These are phyloP conservation scores for Staphylotrichum longicolle DNA, from an alignment of 495 filamentous ascomycete genomes.

Conservation along the genomic window DNA sequence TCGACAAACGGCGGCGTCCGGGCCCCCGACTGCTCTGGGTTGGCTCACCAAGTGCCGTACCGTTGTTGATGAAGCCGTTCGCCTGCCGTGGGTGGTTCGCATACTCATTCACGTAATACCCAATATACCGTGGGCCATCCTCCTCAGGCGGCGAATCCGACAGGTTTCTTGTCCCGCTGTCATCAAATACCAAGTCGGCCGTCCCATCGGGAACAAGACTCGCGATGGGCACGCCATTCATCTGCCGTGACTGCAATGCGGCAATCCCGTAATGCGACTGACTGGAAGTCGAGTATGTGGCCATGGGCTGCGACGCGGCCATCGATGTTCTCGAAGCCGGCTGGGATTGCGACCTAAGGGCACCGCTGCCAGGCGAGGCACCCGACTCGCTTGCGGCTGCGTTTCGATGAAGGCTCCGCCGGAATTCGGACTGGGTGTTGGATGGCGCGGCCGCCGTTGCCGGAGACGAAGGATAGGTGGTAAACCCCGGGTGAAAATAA, in stretches of 20 bases:
- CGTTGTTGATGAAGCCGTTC: slow-evolving; percentile 35
- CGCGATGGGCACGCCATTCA: slow-evolving; percentile 44
- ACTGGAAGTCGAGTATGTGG: slow-evolving; percentile 25
- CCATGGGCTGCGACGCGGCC: slow-evolving; percentile 20
- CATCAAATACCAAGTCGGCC: slow-evolving; percentile 38
- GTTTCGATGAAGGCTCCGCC: slow-evolving; percentile 52
- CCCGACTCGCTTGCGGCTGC: slow-evolving; percentile 39
- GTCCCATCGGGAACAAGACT: slow-evolving; percentile 51
- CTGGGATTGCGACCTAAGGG: slow-evolving; percentile 57
- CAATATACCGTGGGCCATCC: slow-evolving; percentile 38
- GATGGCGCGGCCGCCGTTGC: slow-evolving; percentile 39
- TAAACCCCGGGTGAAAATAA: slow-evolving; percentile 37
- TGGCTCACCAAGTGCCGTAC: slow-evolving; percentile 47
- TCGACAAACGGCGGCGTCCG: slow-evolving; percentile 47
- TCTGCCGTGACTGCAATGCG: slow-evolving; percentile 38
- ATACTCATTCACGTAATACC: slow-evolving; percentile 41
- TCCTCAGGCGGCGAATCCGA: slow-evolving; percentile 44
- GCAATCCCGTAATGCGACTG: slow-evolving; percentile 35
- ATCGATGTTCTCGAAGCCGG: slow-evolving; percentile 49
- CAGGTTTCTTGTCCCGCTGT: slow-evolving; percentile 30
- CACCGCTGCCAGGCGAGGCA: slow-evolving; percentile 39
- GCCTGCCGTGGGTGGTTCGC: slow-evolving; percentile 36
- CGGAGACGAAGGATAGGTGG: slow-evolving; percentile 50
- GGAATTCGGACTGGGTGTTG: slow-evolving; percentile 42
- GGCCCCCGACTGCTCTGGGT: slow-evolving; percentile 32